Conservation (phyloP, 2,329 filamentous ascomycete genomes). For the Cladophialophora exuberans region DNA sequence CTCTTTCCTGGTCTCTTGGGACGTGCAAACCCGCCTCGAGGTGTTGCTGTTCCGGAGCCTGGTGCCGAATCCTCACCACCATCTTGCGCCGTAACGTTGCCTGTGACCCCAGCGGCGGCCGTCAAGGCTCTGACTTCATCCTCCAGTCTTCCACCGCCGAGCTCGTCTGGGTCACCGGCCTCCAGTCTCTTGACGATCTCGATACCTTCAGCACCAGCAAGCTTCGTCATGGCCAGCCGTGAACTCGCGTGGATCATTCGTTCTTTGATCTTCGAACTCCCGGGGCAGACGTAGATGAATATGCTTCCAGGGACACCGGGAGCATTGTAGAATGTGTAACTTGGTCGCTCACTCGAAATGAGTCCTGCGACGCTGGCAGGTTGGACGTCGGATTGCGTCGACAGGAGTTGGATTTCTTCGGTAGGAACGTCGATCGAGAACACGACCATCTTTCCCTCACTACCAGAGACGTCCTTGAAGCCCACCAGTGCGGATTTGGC, state of each 20-base stretch:
- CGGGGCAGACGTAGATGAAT: conserved; percentile 68
- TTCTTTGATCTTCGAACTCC: conserved; percentile 64
- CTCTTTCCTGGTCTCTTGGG: conserved; percentile 63
- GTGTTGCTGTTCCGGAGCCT: conserved; percentile 51
- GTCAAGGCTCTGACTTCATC: conserved; percentile 50
- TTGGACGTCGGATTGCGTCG: conserved; percentile 36
- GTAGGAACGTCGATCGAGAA: conserved; percentile 49
- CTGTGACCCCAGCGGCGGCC: conserved; percentile 13
- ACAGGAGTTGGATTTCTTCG: conserved; percentile 61
- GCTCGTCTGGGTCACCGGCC: conserved; percentile 61
- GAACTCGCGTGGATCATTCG: conserved; percentile 68
- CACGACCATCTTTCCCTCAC: conserved; percentile 36
- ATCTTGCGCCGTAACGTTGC: conserved; percentile 6
- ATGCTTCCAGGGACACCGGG: conserved; percentile 44
- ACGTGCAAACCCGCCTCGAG: conserved; percentile 60
- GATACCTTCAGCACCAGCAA: conserved; percentile 60
- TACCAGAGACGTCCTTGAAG: conserved; percentile 37
- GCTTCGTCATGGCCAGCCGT: conserved; percentile 55
- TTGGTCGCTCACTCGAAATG: conserved; percentile 59
- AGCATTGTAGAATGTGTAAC: conserved; percentile 61
- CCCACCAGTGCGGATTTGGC: conserved; percentile 55
- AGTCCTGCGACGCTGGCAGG: conserved; percentile 48
- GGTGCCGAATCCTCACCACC: conserved; percentile 16
- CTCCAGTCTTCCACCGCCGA: conserved; percentile 56
- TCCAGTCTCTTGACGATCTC: conserved; percentile 64